Conservation (phyloP, 2,329 filamentous ascomycete genomes). For the Amauroascus niger region DNA sequence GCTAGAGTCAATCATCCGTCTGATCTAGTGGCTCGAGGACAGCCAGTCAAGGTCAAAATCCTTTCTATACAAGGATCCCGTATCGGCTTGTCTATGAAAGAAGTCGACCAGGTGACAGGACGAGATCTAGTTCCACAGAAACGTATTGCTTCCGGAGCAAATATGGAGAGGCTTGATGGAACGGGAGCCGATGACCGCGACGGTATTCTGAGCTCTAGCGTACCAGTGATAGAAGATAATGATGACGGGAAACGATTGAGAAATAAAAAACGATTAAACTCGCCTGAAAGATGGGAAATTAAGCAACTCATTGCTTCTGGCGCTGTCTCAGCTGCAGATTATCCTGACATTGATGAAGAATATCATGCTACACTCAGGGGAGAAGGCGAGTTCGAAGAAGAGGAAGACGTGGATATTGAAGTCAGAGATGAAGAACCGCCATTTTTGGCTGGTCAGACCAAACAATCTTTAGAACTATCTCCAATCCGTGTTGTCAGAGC, state of each 20-base stretch:
- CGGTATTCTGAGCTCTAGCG: conserved; percentile 42
- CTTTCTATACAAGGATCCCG: conserved; percentile 71
- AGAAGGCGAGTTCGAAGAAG: conserved; percentile 79
- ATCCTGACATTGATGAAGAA: conserved; percentile 88
- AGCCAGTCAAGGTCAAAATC: conserved; percentile 87
- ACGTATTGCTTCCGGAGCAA: conserved; percentile 77
- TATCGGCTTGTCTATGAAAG: conserved; percentile 91
- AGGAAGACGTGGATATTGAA: conserved; percentile 96
- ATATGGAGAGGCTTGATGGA: conserved; percentile 70
- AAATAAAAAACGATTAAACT: conserved; percentile 87
- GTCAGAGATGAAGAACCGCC: conserved; percentile 93
- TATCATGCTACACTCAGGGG: conserved; percentile 80
- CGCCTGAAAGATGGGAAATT: conserved; percentile 95
- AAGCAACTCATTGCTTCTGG: conserved; percentile 92
- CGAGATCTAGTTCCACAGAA: conserved; percentile 70
- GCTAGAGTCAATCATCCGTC: conserved; percentile 85
- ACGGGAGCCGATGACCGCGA: conserved; percentile 46
- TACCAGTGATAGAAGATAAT: conserved; percentile 56
- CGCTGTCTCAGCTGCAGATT: conserved; percentile 83
- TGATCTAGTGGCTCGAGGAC: conserved; percentile 69
- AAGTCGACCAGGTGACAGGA: conserved; percentile 84
- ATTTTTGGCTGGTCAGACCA: conserved; percentile 90
- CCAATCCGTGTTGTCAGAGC: conserved; percentile 96
- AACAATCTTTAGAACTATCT: conserved; percentile 86
- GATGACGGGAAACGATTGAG: conserved; percentile 46